Percentiles rank a stretch among this genome's conserved stretches.
Evolutionary conservation across 2,329 filamentous ascomycete genomes (phyloP).

Genomic region (Colletotrichum sublineola): DNA sequence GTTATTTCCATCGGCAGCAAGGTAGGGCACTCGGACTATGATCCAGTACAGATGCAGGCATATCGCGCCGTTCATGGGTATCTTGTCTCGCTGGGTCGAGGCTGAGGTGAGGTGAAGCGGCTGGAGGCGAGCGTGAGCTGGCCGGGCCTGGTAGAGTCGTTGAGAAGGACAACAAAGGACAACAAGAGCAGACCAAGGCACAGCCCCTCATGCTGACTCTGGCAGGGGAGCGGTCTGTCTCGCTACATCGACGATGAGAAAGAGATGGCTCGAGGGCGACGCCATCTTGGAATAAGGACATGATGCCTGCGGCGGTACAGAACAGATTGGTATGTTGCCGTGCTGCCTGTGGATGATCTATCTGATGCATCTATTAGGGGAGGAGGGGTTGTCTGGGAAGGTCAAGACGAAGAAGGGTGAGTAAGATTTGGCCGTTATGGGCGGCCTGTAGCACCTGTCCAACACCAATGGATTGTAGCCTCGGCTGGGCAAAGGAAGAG

Average conservation of each 20-base stretch:
- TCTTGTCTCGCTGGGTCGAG: constrained; percentile 5
- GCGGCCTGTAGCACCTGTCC: background rate
- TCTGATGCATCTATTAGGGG: no score
- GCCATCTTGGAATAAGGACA: background rate
- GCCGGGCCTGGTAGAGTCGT: constrained; percentile 9
- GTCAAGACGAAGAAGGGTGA: background rate
- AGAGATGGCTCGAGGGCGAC: background rate
- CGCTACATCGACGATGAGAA: constrained; percentile 2
- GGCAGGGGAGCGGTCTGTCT: background rate
- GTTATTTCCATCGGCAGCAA: background rate
- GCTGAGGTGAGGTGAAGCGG: background rate
- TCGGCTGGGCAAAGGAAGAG: background rate
- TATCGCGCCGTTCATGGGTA: background rate
- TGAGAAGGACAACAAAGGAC: constrained; percentile 7
- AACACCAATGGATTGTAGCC: background rate
- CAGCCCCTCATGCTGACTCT: background rate
- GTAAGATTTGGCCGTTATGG: background rate
- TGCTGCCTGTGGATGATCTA: background rate
- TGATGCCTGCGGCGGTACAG: background rate
- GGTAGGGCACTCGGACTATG: background rate
- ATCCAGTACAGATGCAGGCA: background rate
- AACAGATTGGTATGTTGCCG: background rate
- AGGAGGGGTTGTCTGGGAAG: background rate
- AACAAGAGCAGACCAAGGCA: constrained; percentile 3
- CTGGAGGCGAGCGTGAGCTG: background rate